Conservation (phyloP, 2,329 filamentous ascomycete genomes). For the Rhytidhysteron rufulum region DNA sequence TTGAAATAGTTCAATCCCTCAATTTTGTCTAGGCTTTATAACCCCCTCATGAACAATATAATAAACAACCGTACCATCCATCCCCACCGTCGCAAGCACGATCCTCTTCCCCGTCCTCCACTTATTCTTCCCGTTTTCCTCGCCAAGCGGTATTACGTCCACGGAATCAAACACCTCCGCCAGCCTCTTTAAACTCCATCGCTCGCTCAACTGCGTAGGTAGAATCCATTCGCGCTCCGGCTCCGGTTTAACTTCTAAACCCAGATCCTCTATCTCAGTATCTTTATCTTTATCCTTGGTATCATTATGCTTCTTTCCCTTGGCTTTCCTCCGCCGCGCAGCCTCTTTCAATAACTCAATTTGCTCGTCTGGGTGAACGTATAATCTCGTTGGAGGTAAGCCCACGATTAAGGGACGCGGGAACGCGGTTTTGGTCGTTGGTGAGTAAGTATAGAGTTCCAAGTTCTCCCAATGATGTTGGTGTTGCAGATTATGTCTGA, state of each 20-base stretch:
- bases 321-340: slow-evolving; percentile 42
- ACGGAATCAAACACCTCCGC: slow-evolving; percentile 64
- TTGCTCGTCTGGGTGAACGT: slow-evolving; percentile 80
- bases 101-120: slow-evolving; percentile 60
- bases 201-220: slow-evolving; percentile 68
- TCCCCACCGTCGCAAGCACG: slow-evolving; percentile 69
- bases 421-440: slow-evolving; percentile 37
- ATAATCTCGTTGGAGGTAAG: slow-evolving; percentile 67
- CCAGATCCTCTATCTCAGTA: slow-evolving; percentile 9
- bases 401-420: slow-evolving; percentile 66
- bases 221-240: slow-evolving; percentile 70
- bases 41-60: slow-evolving; percentile 84
- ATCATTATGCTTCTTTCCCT: slow-evolving; percentile 42
- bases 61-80: slow-evolving; percentile 80
- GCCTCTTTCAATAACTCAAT: slow-evolving; percentile 64
- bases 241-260: slow-evolving; percentile 2
- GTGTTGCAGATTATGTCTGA: slow-evolving; percentile 67
- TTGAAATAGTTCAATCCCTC: too few species aligned
- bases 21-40: slow-evolving; percentile 82
- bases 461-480: slow-evolving; percentile 73
- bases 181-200: slow-evolving; percentile 65
- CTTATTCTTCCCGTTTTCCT: slow-evolving; percentile 25
- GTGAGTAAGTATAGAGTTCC: slow-evolving; percentile 49
- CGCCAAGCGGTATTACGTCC: slow-evolving; percentile 38
- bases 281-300: slow-evolving; percentile 13